phyloP scores from a whole-genome alignment of 1,284 basidiomycete genomes.

The Sporisorium graminicola region DNA sequence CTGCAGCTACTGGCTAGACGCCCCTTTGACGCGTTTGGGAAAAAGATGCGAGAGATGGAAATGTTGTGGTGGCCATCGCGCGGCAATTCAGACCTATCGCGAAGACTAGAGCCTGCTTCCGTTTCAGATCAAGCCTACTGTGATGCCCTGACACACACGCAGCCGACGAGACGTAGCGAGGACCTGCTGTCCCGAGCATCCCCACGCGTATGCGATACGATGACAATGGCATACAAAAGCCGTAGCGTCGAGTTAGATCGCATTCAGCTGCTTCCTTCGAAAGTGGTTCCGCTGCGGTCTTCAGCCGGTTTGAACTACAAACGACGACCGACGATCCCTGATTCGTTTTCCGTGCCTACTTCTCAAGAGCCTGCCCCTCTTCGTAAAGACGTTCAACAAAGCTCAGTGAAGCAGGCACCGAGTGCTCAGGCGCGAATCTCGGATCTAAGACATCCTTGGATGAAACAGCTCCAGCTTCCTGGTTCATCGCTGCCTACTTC shows the following conservation, averaged over 20 bases:
- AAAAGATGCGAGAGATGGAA: conserved; percentile 35
- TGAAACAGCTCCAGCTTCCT: conserved; percentile 42
- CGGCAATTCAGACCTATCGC: conserved; percentile 8
- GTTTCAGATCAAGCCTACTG: neutral
- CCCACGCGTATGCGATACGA: conserved; percentile 12
- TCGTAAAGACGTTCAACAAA: neutral
- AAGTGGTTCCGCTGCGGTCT: conserved; percentile 27
- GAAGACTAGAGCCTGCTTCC: neutral
- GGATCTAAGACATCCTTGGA: conserved; percentile 41
- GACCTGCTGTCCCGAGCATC: conserved; percentile 32
- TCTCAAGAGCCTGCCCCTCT: neutral
- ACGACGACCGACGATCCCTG: conserved; percentile 34
- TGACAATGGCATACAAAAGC: conserved; percentile 20
- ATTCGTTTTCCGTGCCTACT: conserved; percentile 16
- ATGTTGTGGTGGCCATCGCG: conserved; percentile 33
- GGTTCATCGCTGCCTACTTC: neutral
- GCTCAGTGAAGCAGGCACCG: neutral
- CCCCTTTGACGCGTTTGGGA: conserved; percentile 35
- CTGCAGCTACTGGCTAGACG: conserved; percentile 35
- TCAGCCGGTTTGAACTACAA: conserved; percentile 8
- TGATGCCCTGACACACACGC: neutral
- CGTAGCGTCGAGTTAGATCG: conserved; percentile 41
- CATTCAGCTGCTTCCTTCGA: conserved; percentile 21
- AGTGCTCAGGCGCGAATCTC: conserved; percentile 24
- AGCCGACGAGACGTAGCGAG: conserved; percentile 27